Base-by-base conservation (phyloP, 164 flowering plant species). In the Liriodendron chinense region DNA sequence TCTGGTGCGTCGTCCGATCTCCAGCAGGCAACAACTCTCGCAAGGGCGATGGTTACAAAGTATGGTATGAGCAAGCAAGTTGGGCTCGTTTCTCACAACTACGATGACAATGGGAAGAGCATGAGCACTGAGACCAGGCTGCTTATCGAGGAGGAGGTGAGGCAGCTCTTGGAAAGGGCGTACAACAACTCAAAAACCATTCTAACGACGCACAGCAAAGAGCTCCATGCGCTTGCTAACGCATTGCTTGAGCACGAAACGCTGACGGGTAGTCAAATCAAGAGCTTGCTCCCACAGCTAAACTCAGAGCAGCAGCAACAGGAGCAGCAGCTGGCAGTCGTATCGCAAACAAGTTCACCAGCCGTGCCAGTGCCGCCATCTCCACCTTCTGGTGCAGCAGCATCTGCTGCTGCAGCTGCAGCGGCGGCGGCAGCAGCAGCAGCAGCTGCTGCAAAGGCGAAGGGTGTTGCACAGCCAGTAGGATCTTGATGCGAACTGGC, bases 91-190 rank as follows among this genome's bases (percentile, higher is more conserved):
- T 23, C 92, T 20, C 98, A 94, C 81, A 80, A 91, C 70, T 94
- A 94, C 49, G 81, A 89, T 50, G 95, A 92, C 77, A 80, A 92
- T 70, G 96, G 98, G 10, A 89, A 83, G 83, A 93, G 94, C 78
- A 91, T 94, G 98, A 94, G 98, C 82, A 89, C 95, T 0, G 98
- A 94, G 74, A 94, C 98, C 0, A 84, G 97, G 82, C 91, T 92
- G 59, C 91, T 92, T 13, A 92, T 94, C 24, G 97, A 94, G 80
- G 78, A 89, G 74, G 97, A 94, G 74, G 95, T 92, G 69, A 87
- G 80, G 56, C 28, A 76, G n/a, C 81, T 92, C 34, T 75, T 94
- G 69, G 94, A 94, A 22, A 83, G 80, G 73, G 98, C 98, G 47
- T 92, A 94, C 71, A 87, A 87, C 71, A 96, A 96, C 79, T 98